Evolutionary conservation across 2,329 filamentous ascomycete genomes (phyloP).

Genomic region (Diplodia intermedia): DNA sequence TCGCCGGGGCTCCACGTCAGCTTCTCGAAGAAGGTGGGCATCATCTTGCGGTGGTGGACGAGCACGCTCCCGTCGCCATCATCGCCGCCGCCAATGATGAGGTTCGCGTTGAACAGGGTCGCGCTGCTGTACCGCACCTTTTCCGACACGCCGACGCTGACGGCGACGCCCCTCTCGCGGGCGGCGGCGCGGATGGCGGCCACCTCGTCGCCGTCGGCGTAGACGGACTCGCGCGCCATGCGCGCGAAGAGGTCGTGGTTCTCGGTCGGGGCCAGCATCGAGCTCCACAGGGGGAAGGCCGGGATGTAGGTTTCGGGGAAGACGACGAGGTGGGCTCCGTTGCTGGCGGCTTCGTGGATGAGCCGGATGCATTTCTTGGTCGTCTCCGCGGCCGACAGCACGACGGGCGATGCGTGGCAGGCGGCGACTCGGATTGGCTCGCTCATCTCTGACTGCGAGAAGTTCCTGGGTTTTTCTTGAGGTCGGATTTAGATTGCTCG

Average conservation of each 20-base stretch:
- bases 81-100: slow-evolving; percentile 57
- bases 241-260: slow-evolving; percentile 60
- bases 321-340: slow-evolving; percentile 58
- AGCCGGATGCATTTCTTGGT: slow-evolving; percentile 56
- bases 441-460: not conserved
- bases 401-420: slow-evolving; percentile 50
- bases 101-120: slow-evolving; percentile 60
- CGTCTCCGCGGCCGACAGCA: slow-evolving; percentile 56
- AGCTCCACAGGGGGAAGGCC: slow-evolving; percentile 62
- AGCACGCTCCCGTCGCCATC: slow-evolving; percentile 55
- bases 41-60: slow-evolving; percentile 61
- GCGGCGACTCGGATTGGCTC: slow-evolving; percentile 38
- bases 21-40: slow-evolving; percentile 65
- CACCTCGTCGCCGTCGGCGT: slow-evolving; percentile 57
- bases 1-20: slow-evolving; percentile 62
- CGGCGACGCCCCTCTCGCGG: slow-evolving; percentile 47
- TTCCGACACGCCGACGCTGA: slow-evolving; percentile 61
- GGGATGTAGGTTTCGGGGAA: slow-evolving; percentile 63
- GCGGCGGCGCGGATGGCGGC: slow-evolving; percentile 50
- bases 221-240: slow-evolving; percentile 56
- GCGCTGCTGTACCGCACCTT: slow-evolving; percentile 53
- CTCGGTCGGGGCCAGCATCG: slow-evolving; percentile 55
- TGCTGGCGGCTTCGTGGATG: slow-evolving; percentile 54
- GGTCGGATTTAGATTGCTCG: not conserved
- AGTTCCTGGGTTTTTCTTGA: not conserved